Base-by-base conservation (phyloP, 371 early-diverging fungal species). In the Lichtheimia ornata region DNA sequence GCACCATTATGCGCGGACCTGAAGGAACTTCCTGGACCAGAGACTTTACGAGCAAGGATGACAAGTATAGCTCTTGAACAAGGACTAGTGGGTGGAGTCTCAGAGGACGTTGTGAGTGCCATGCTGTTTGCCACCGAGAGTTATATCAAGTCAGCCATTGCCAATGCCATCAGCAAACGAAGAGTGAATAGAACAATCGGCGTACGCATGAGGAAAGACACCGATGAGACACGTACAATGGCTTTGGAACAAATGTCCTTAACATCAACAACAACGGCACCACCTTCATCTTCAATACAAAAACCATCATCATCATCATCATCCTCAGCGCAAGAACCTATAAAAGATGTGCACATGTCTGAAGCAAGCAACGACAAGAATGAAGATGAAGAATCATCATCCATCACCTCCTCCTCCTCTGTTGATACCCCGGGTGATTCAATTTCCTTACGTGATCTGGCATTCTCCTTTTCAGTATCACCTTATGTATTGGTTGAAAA, bases 61-160 rank as follows among this genome's bases (percentile, higher is more conserved):
- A 84, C 84, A 5, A 84, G 88, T 5, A 80, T 89, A 27, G 89
- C 91, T 5, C 61, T 89, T 61, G 90, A 91, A 66, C 83, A 88
- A 60, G 91, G 91, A 2, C 67, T 91, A 50, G 50, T 85, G 27
- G 87, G 84, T 12, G 91, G 91, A 7, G 85, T 88, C 0, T 79
- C 83, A 15, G 84, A 86, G 28, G 88, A 88, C 40, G 74, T 83
- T 5, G 86, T 89, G 18, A 84, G 87, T 62, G 77, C 88, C 20
- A 79, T 91, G 82, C 57, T 89, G 20, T 88, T 88, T 64, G 88
- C 89, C 3, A 82, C 90, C 58, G 91, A 91, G 84, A 84, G 84
- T 62, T 90, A 91, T 54, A 77, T 91, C 60, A 89, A 89, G 62
- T 87, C 84, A 58, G 82, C 90, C 1, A 80, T 90, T 49, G 87